Evolutionary conservation across 2,329 filamentous ascomycete species (phyloP), one percentile per base, ranked within the genome.

Genomic region (Coniochaeta ligniaria): DNA sequence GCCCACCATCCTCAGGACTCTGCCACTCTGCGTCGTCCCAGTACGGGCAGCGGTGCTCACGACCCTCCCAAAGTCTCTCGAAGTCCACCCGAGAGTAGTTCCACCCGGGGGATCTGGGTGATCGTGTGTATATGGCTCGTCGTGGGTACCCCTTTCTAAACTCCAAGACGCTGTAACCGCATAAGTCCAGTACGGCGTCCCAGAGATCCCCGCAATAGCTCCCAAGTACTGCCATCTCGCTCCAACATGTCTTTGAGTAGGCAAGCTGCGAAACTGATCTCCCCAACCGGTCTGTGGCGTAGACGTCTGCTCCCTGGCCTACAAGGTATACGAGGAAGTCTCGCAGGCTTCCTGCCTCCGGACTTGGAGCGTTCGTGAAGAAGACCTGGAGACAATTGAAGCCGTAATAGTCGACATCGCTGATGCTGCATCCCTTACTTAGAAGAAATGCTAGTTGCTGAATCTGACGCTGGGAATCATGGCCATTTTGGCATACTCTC

Each of bases 101-200:
- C n/a, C n/a, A n/a, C n/a, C n/a, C n/a, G n/a, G n/a, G n/a, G n/a
- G n/a, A 11, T 8, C 52, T 6, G 16, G n/a, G 12, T 55, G 35
- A 1, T 6, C 11, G 14, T 11, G 9, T 17, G 52, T 55, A n/a
- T 55, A 55, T 20, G 7, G 52, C 52, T 14, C 17, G 14, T 36
- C 52, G 52, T 7, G 52, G 52, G 22, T 33, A 55, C n/a, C 52
- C 52, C 52, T 55, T 55, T 35, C 52, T 55, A 12, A 55, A 55
- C 20, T 31, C 52, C 24, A 28, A 57, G 50, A 47, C 59, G 59
- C 59, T 60, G 57, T 63, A 57, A 58, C 45, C 56, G 54, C 52
- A 38, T 26, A 56, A 56, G 43, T 50, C 55, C 8, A 16, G 55
- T 20, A 33, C 45, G 22, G 38, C 38, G 35, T 52, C 38, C 60